Percentiles rank a stretch among this genome's conserved stretches.
Evolutionary conservation across 108 stramenopile species (phyloP).

Genomic region (Nitzschia inconspicua): DNA sequence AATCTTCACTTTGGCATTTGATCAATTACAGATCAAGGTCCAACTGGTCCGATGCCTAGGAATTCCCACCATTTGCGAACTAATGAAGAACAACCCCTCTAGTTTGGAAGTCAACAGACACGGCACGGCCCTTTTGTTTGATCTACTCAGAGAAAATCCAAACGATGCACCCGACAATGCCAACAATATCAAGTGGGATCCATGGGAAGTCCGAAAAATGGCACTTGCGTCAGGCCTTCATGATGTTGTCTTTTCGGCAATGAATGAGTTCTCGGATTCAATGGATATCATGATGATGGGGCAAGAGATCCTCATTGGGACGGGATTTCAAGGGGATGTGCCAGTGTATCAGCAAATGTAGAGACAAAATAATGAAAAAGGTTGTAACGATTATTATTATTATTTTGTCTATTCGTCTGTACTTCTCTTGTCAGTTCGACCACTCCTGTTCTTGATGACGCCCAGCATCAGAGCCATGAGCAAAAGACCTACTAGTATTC

Average conservation of each 20-base stretch:
- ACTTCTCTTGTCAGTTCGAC: conserved; percentile 46
- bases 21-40: conserved; percentile 34
- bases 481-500: conserved; percentile 62
- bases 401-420: conserved; percentile 46
- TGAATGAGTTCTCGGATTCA: conserved; percentile 38
- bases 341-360: conserved; percentile 20
- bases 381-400: no score
- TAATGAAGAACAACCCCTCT: conserved; percentile 36
- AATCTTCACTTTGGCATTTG: conserved; percentile 46
- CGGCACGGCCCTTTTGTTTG: conserved; percentile 60
- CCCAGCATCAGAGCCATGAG: conserved; percentile 60
- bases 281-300: conserved; percentile 64
- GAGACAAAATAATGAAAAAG: no score
- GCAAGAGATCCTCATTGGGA: conserved; percentile 52
- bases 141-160: conserved; percentile 39
- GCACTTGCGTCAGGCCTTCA: conserved; percentile 52
- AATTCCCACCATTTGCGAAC: conserved; percentile 27
- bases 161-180: neutral
- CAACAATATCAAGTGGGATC: conserved; percentile 15
- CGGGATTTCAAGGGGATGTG: conserved; percentile 42
- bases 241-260: conserved; percentile 22
- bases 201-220: conserved; percentile 33
- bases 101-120: conserved; percentile 49
- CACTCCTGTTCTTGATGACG: conserved; percentile 59
- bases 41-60: conserved; percentile 33